Base-by-base conservation (phyloP, 176 grass and related monocot species). In the Dendrocalamus sinicus region DNA sequence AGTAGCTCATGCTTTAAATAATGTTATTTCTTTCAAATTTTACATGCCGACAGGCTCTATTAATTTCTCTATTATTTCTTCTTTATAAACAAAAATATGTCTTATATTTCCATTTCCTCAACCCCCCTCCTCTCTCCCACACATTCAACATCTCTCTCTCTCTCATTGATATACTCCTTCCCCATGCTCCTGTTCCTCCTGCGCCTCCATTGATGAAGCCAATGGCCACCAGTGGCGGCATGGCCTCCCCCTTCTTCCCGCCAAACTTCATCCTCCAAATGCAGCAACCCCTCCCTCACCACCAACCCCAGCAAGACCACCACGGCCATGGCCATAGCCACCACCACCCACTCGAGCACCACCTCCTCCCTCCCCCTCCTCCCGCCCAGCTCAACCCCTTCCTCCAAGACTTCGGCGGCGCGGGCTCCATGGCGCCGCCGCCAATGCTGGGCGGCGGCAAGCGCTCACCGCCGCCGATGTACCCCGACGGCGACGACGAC, bases 261-360 rank as follows among this genome's bases (percentile, higher is more conserved):
- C 72, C 95, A 13, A 92, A 92, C 90, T 97, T 97, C 88, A 72
- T 97, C 60, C 78, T 97, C 65, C 94, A 90, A 73, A 92, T 97
- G 86, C 95, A 94, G 76, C 89, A 86, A 39, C 48, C 88, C 5
- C 43, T 85, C 43, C 84, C 83, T 43, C 88, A 92, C 12, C 82
- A 88, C 26, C 76, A 82, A 52, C 84, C 47, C 4, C 94, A 83
- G 55, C 73, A 71, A 2, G 30, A 76, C 0, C 50, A 44, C 2
- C 78, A 76, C 23, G 39, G 19, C 3, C 60, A 81, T 8, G 47
- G 65, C 1, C 58, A 44, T 8, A 32, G 48, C 1, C 58, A 44
- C 46, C 40, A 20, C 46, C 46, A 76, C 66, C 48, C 28, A 0
- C 75, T 58, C 35, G 70, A 37, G 5, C 86, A 77, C 22, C 80